These are phyloP conservation scores for Trichoderma erinaceum DNA, from an alignment of 495 filamentous ascomycete species.

Conservation along the genomic window DNA sequence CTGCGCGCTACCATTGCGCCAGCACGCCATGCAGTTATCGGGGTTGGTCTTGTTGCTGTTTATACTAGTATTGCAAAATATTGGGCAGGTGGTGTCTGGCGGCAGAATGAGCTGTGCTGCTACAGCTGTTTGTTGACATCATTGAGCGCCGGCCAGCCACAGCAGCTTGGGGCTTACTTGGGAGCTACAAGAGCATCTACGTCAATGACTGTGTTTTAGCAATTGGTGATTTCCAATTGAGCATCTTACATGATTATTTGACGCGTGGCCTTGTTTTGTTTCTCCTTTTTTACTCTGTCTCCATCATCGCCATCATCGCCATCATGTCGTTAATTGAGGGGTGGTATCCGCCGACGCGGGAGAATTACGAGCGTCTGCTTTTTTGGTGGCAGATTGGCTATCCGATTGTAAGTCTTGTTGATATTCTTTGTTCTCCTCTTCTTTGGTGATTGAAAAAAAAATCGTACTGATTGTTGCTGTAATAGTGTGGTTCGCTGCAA, in stretches of 20 bases:
- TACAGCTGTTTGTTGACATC: neutral
- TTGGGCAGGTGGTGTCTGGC: neutral
- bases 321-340: conserved; percentile 34
- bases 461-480: neutral
- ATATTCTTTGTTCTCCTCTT: neutral
- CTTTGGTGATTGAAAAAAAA: neutral
- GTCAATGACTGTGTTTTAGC: neutral
- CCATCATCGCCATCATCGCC: neutral
- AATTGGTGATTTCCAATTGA: neutral
- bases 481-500: conserved; percentile 53
- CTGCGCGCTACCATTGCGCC: conserved; percentile 16
- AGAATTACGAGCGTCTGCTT: conserved; percentile 44
- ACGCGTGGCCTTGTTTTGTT: too few relatives aligned
- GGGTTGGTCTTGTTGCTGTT: neutral
- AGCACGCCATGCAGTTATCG: conserved; percentile 15
- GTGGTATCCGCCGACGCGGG: conserved; percentile 48
- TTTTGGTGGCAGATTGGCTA: conserved; percentile 48
- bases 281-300: too few relatives aligned
- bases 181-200: neutral
- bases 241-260: neutral
- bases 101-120: neutral
- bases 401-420: conserved; percentile 28
- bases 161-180: neutral
- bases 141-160: neutral
- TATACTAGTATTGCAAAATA: neutral